Evolutionary conservation across 169 alveolate species (phyloP), one percentile per base, ranked within the genome.

Genomic region (Babesia divergens): DNA sequence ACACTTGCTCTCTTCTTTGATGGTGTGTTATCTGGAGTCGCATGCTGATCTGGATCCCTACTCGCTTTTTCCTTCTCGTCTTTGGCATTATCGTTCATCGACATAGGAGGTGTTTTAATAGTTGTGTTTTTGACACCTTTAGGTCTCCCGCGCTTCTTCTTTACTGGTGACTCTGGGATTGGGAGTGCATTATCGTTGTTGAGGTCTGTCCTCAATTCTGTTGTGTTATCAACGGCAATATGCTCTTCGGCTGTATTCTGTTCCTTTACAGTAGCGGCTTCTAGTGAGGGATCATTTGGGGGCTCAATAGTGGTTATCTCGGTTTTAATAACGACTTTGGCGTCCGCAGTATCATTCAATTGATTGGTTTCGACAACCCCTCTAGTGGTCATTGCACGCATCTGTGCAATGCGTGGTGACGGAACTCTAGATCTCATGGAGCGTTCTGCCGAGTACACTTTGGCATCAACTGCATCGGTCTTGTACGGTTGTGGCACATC

Each of bases 71-170:
- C 47, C 47, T n/a, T 54, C 28, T 54, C 53, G 14, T 31, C 53
- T 31, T 55, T 55, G 49, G 13, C 50, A 46, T 18, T 55, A 16
- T 55, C 65, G 18, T 37, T 55, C 20, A 16, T 50, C 8, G 37
- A 40, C 13, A 24, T n/a, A 3, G 65, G 34, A 11, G 60, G 29
- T 5, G 60, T 24, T 8, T 32, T 14, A 29, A 18, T 0, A 6
- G 31, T 1, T 13, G 46, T 18, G 2, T n/a, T 22, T 18, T 32
- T 13, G 26, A 37, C 66, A n/a, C 0, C 14, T 18, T 55, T 55
- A 0, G 66, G 66, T 32, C 66, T 55, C 24, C 66, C 66, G 5
- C 72, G 22, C 59, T 62, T 62, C 14, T 50, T 26, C 51, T 62
- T 62, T 22, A 40, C 29, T 2, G 72, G 46, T 2, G 26, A 4